Evolutionary conservation across 345 rosid genomes (phyloP), one percentile per base, ranked within the genome.

Genomic region (Eutrema japonicum): DNA sequence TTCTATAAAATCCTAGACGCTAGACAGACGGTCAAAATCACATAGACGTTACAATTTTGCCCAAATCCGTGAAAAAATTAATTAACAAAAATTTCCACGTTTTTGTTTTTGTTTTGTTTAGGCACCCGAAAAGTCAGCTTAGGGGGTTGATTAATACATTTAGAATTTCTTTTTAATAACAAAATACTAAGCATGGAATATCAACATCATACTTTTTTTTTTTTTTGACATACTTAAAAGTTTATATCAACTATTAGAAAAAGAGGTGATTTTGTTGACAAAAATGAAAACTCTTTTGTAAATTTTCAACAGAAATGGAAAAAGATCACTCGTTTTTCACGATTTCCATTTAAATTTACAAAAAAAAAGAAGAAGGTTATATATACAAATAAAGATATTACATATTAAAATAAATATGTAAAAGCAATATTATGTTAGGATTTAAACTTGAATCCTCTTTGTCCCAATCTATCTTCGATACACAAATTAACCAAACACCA

Each of bases 241-340:
- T 35, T 35, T 35, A 6, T 35, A 35, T 35, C 38, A 32, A 13
- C 22, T 36, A 54, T 32, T 7, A 30, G 13, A 13, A 22, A 22
- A 22, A 22, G 26, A 22, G 26, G 2, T 22, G 2, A 22, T 22
- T 22, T 22, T 22, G 26, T 22, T 22, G 26, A 22, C 26, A 22
- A 22, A 22, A 22, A 22, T 22, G 2, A 22, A 22, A 22, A 22
- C 26, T 22, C 26, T 22, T 22, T 22, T 22, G 26, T 22, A 22
- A 22, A 22, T 22, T 22, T 22, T 22, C 26, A 22, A 2, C 26
- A 22, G 6, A 32, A 55, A 33, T n/a, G 37, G 41, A 55, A 55
- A 36, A 12, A 55, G 60, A 55, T 55, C 60, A 55, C 35, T 56
- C 11, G 29, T 56, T 13, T 14, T 56, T 33, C 29, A 56, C 43